Evolutionary conservation across 495 filamentous ascomycete genomes (phyloP).

Genomic region (Cercophora samala): DNA sequence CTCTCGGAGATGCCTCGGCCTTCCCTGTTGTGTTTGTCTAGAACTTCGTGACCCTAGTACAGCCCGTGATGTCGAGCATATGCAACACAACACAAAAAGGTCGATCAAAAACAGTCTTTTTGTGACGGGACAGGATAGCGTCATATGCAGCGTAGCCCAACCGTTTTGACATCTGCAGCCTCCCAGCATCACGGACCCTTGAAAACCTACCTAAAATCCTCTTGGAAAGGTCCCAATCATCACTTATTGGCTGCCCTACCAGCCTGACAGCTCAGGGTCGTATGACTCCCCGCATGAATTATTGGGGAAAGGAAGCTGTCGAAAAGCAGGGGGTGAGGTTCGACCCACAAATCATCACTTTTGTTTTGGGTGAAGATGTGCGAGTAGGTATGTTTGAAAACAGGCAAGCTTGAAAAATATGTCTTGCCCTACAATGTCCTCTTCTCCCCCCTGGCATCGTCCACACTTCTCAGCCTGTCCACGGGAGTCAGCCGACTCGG

Average conservation of each 20-base stretch:
- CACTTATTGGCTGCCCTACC: neutral
- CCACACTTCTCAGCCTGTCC: constrained; percentile 15
- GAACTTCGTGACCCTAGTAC: neutral
- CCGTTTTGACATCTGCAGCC: neutral
- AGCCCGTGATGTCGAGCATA: neutral
- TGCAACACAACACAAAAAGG: no score
- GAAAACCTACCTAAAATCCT: neutral
- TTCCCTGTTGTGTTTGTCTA: neutral
- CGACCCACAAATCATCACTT: neutral
- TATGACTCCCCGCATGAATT: neutral
- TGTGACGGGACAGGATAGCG: neutral
- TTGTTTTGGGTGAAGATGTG: neutral
- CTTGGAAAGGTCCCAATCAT: neutral
- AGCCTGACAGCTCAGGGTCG: neutral
- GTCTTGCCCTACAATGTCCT: neutral
- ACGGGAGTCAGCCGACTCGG: constrained; percentile 31
- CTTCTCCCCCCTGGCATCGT: neutral
- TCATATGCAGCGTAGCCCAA: neutral
- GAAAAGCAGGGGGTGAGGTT: neutral
- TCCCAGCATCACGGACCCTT: neutral
- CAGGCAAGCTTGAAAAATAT: neutral
- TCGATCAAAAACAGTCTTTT: neutral
- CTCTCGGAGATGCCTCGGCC: neutral
- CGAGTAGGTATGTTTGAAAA: neutral
- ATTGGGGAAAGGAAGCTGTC: neutral